Percentiles rank a stretch among this genome's conserved stretches.
Conservation (phyloP, 2,329 filamentous ascomycete species). For the Fusarium brevicatenulatum region DNA sequence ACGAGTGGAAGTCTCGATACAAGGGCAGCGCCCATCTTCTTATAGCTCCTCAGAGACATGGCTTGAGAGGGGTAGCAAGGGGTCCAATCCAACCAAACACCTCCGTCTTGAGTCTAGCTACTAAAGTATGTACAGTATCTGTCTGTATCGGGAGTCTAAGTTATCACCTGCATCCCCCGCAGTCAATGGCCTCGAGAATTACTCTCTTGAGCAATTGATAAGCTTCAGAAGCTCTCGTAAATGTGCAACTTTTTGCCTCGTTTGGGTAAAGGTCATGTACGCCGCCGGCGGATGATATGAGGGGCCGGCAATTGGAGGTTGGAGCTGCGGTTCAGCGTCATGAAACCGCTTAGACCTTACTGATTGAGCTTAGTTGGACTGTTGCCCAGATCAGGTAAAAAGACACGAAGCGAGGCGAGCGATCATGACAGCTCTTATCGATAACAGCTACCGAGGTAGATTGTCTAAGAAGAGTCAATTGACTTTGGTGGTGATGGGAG, state of each 20-base stretch:
- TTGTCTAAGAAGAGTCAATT: neutral
- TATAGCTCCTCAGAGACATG: slow-evolving; percentile 27
- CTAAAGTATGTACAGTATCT: neutral
- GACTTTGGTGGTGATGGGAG: neutral
- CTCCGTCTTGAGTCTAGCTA: slow-evolving; percentile 17
- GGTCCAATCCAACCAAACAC: neutral
- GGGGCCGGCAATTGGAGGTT: slow-evolving; percentile 21
- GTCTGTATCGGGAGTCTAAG: neutral
- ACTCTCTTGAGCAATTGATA: slow-evolving; percentile 17
- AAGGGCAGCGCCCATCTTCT: slow-evolving; percentile 35
- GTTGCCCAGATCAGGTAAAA: neutral
- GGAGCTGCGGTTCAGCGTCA: slow-evolving; percentile 16
- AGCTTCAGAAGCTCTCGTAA: slow-evolving; percentile 2
- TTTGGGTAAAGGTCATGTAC: slow-evolving; percentile 24
- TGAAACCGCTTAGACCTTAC: slow-evolving; percentile 25
- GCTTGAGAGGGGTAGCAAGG: slow-evolving; percentile 28
- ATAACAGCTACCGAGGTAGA: slow-evolving; percentile 6
- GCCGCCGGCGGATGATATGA: slow-evolving; percentile 3
- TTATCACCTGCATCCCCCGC: slow-evolving; percentile 29
- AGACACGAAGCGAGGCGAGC: neutral
- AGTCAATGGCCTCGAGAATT: slow-evolving; percentile 9
- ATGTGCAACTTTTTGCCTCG: slow-evolving; percentile 25
- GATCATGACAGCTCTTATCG: slow-evolving; percentile 31
- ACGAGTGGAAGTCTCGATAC: slow-evolving; percentile 1
- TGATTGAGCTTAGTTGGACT: slow-evolving; percentile 18